These are phyloP conservation scores for Ophiostoma novo-ulmi DNA, from an alignment of 2,329 filamentous ascomycete genomes.

Conservation along the genomic window DNA sequence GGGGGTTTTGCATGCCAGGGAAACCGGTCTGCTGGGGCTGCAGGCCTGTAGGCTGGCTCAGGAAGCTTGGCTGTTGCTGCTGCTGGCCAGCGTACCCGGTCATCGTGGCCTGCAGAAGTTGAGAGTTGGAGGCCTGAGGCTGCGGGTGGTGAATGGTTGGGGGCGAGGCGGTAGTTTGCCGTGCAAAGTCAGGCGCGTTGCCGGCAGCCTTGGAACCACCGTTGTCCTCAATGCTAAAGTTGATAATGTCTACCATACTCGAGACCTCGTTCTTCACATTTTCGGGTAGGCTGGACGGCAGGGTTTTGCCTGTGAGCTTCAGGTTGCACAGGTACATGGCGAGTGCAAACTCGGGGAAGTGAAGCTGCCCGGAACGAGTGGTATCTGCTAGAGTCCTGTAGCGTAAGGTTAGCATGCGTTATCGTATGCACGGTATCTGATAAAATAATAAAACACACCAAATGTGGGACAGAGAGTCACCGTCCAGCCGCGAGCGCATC, in stretches of 20 bases:
- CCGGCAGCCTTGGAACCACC: slow-evolving; percentile 34
- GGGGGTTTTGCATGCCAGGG: slow-evolving; percentile 56
- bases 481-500: slow-evolving; percentile 79
- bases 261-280: slow-evolving; percentile 93
- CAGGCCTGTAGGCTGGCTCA: slow-evolving; percentile 53
- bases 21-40: slow-evolving; percentile 68
- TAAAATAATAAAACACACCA: slow-evolving; percentile 56
- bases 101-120: slow-evolving; percentile 61
- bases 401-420: slow-evolving; percentile 6
- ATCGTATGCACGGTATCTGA: no score
- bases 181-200: slow-evolving; percentile 62
- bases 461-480: slow-evolving; percentile 83
- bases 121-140: slow-evolving; percentile 65
- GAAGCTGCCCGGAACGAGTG: slow-evolving; percentile 88
- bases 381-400: slow-evolving; percentile 84
- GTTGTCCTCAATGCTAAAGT: slow-evolving; percentile 82
- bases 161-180: slow-evolving; percentile 45
- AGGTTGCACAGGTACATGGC: slow-evolving; percentile 99
- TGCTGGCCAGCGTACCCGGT: slow-evolving; percentile 61
- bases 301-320: slow-evolving; percentile 76
- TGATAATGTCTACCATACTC: slow-evolving; percentile 99
- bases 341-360: slow-evolving; percentile 95
- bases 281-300: slow-evolving; percentile 73
- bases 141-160: slow-evolving; percentile 65
- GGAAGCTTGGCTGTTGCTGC: slow-evolving; percentile 52